Base-by-base conservation (phyloP, 2,329 filamentous ascomycete species). In the Xylaria sp. region DNA sequence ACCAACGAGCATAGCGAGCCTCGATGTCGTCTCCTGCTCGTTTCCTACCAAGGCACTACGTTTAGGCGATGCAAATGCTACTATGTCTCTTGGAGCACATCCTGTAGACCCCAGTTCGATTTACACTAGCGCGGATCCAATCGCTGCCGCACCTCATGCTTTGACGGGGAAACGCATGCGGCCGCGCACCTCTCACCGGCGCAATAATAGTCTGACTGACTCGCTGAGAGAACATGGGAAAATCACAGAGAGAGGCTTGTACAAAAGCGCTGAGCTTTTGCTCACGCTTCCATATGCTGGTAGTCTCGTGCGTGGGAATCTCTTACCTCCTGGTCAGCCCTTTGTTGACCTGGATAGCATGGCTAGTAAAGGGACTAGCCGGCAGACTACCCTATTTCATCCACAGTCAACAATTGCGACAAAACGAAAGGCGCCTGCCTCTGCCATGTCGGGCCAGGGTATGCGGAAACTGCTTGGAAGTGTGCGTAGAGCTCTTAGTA, bases 391-490 rank as follows among this genome's bases (percentile, higher is more conserved):
- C 0, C 72, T 88, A 10, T 86, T 89, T 63, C 80, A 83, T 62
- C 77, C 84, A 8, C 80, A 80, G 25, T 75, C 78, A 2, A 72
- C 74, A 12, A 77, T 83, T 18, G 65, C 74, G 8, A 74, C 76
- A 51, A 82, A 84, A 57, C 76, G 81, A 51, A 89, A 87, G 72
- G 81, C 81, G 13, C 78, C 79, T 31, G 83, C 83, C 0, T 88
- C 87, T 15, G 88, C 87, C 63, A 89, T 90, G 86, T 90, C 87
- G 10, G 86, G 88, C 56, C 91, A 92, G 39, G 93, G 92, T 2
- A 93, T 98, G 86, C 94, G 91, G 80, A 96, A 90, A 74, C 87
- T 98, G 0, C 86, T 99, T 60, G 92, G 94, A 7, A 95, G 92
- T 71, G 92, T 98, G 46, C 91, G 94, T 20, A 90, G 94, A 71